Evolutionary conservation across 1,284 basidiomycete species (phyloP), one percentile per base, ranked within the genome.

Genomic region (Apiotrichum domesticum): DNA sequence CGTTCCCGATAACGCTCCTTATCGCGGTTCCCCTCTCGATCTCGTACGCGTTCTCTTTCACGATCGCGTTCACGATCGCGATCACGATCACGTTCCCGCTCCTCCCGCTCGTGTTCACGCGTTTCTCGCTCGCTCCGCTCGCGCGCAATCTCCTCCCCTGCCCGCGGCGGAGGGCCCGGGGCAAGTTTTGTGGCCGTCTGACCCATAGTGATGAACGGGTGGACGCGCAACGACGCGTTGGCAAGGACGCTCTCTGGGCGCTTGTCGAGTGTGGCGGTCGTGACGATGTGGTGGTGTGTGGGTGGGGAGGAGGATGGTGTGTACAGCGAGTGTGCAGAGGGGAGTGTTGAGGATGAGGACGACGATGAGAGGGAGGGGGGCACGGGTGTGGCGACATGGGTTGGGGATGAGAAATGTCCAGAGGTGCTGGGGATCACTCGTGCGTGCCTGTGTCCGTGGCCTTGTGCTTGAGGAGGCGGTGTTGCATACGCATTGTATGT

Each of bases 131-230:
- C 40, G 33, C 40, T 34, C 33, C 35, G 33, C 8, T 32, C 4
- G 2, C 6, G 37, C 29, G 2, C 33, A 43, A 14, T 29, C 32
- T 35, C 43, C 6, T 49, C 35, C 35, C 6, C 11, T n/a, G 8
- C 6, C n/a, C 41, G 5, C 29, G 4, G 21, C 32, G 14, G 3
- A 15, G 6, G 4, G 42, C 3, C 6, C 7, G 35, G n/a, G n/a
- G 42, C 41, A 21, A 33, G 35, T n/a, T 51, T 51, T 35, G 50
- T 51, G 3, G 40, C 50, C n/a, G 40, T 54, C 39, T 58, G 44
- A 13, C 56, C 56, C 52, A 58, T 58, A 39, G 48, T 44, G n/a
- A 58, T 58, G 49, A 58, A 58, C 3, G 56, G 56, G 21, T 58
- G 56, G 33, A 58, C 56, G 10, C 56, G 56, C 6, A 58, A 35